A percentile compares a stretch with the other conserved stretches of the same genome.
Evolutionary conservation across 1,139 yeast species (phyloP).

Genomic region (Nakaseomyces nivariensis): DNA sequence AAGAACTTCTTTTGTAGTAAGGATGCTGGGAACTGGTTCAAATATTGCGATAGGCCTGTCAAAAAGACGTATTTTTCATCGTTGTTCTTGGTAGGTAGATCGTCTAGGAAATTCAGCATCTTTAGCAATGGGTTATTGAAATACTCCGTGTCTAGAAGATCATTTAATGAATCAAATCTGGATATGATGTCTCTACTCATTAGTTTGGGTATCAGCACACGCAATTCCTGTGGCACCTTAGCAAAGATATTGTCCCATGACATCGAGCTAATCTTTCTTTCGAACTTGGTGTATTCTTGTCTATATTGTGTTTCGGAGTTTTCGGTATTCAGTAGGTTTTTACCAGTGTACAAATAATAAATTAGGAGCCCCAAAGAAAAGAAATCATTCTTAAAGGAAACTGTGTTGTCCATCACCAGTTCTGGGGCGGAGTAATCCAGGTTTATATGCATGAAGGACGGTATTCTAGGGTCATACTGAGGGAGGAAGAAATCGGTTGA

Average conservation of each 20-base stretch:
- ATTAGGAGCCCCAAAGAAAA: conserved; percentile 76
- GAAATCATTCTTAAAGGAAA: conserved; percentile 65
- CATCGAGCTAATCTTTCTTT: conserved; percentile 36
- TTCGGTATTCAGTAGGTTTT: conserved; percentile 37
- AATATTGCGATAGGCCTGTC: conserved; percentile 48
- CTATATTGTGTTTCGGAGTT: conserved; percentile 42
- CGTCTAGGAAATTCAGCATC: conserved; percentile 76
- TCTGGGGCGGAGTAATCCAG: conserved; percentile 75
- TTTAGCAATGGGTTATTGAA: conserved; percentile 71
- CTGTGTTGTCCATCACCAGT: conserved; percentile 46
- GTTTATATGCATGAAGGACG: conserved; percentile 59
- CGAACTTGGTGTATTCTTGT: conserved; percentile 36
- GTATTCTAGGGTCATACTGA: conserved; percentile 59
- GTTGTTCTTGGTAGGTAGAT: conserved; percentile 62
- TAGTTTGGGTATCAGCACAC: conserved; percentile 32
- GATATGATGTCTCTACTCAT: conserved; percentile 31
- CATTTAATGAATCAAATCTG: conserved; percentile 27
- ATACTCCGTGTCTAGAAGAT: conserved; percentile 25
- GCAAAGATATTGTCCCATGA: conserved; percentile 41
- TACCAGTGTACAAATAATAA: conserved; percentile 50
- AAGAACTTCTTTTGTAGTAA: conserved; percentile 65
- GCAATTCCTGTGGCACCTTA: conserved; percentile 37
- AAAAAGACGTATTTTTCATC: conserved; percentile 64
- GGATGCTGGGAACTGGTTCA: conserved; percentile 60
- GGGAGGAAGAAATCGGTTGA: conserved; percentile 33